Evolutionary conservation across 441 rosid species (phyloP).

Genomic region (Metrosideros polymorpha): DNA sequence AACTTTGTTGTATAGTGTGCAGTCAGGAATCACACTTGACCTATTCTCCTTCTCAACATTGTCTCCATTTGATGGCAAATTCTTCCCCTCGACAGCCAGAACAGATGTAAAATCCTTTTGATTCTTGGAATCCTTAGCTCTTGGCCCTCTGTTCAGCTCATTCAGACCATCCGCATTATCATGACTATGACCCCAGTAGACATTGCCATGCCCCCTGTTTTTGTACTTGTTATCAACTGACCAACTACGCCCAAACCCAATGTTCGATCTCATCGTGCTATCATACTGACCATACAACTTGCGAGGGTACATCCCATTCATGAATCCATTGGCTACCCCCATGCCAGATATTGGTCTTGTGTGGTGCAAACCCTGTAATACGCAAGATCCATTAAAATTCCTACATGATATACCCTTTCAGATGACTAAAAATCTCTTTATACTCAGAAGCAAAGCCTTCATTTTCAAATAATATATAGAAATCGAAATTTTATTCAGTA

Average conservation of each 20-base stretch:
- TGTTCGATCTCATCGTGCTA: constrained; percentile 43
- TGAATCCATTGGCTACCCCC: constrained; percentile 42
- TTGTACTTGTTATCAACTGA: constrained; percentile 51
- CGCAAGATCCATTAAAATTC: neutral
- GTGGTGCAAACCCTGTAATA: constrained; percentile 45
- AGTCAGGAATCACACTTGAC: constrained; percentile 26
- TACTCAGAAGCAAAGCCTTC: neutral
- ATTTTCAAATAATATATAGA: neutral
- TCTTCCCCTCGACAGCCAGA: constrained; percentile 35
- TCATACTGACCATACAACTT: constrained; percentile 71
- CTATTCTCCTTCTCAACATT: constrained; percentile 33
- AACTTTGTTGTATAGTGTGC: constrained; percentile 53
- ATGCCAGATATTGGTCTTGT: constrained; percentile 42
- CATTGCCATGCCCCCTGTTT: constrained; percentile 60
- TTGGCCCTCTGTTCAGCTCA: constrained; percentile 85
- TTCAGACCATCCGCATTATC: constrained; percentile 68
- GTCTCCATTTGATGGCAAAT: constrained; percentile 18
- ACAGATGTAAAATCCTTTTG: constrained; percentile 37
- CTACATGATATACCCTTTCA: neutral
- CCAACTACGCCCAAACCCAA: constrained; percentile 65
- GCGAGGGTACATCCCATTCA: constrained; percentile 54
- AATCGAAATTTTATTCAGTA: neutral
- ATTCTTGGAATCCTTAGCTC: constrained; percentile 66
- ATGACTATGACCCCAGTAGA: constrained; percentile 45
- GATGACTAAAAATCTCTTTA: neutral